Percentiles rank a stretch among this genome's conserved stretches.
Evolutionary conservation across 2,329 filamentous ascomycete species (phyloP).

Genomic region (Plenodomus lindquistii): DNA sequence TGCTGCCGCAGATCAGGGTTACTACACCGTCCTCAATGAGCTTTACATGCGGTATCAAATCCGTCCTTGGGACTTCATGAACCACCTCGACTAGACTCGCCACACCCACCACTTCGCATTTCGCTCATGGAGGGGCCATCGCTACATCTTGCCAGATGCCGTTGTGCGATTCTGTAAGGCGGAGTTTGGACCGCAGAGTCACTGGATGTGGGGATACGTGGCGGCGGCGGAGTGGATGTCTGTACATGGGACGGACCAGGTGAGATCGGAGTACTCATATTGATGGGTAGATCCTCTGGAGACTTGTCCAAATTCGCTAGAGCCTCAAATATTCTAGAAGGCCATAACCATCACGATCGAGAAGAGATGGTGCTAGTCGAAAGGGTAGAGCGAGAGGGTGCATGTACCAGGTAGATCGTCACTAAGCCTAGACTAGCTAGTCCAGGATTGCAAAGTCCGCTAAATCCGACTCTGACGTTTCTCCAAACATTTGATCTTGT

Average conservation of each 20-base stretch:
- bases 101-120: constrained; percentile 8
- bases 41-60: constrained; percentile 13
- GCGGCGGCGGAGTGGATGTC: constrained; percentile 14
- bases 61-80: constrained; percentile 2
- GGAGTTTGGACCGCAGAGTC: constrained; percentile 3
- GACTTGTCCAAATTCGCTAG: no score
- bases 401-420: no score
- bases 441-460: background rate
- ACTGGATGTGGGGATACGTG: constrained; percentile 2
- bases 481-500: background rate
- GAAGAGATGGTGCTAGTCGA: no score
- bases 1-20: constrained; percentile 11
- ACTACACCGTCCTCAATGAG: constrained; percentile 12
- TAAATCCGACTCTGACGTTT: constrained; percentile 6
- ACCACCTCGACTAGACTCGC: background rate
- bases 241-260: constrained; percentile 8
- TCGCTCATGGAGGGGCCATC: constrained; percentile 14
- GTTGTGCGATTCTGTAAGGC: constrained; percentile 2
- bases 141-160: constrained; percentile 14
- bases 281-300: background rate
- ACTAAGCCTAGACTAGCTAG: background rate
- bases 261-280: constrained; percentile 7
- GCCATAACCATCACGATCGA: no score
- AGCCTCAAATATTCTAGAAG: no score
- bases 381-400: no score